A percentile compares a stretch with the other conserved stretches of the same genome.
phyloP scores from a whole-genome alignment of 306 rosid species.

The Citrullus colocynthis region DNA sequence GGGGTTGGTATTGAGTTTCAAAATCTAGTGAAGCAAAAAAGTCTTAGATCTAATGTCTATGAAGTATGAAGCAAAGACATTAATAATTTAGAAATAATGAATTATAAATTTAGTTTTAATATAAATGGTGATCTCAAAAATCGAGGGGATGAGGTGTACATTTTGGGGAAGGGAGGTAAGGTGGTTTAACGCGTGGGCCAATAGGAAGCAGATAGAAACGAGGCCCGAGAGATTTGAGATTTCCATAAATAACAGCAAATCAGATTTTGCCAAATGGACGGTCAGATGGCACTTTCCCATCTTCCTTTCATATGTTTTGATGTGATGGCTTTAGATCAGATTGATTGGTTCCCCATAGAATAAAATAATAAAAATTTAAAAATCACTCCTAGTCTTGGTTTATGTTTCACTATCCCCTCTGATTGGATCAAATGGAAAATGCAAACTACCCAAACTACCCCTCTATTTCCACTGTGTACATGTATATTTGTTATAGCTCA shows the following conservation, averaged over 20 bases:
- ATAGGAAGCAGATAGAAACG: neutral
- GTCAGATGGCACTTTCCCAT: neutral
- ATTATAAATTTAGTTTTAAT: neutral
- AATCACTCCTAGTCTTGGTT: neutral
- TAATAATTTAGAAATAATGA: neutral
- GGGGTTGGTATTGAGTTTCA: neutral
- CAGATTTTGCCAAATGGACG: constrained; percentile 1
- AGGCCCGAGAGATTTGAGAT: neutral
- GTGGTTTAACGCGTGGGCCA: neutral
- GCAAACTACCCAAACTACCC: neutral
- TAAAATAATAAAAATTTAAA: neutral
- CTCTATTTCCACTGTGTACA: neutral
- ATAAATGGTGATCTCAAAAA: neutral
- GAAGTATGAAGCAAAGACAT: neutral
- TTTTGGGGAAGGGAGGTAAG: neutral
- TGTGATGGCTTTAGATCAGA: neutral
- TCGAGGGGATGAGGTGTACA: neutral
- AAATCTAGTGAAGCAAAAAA: neutral
- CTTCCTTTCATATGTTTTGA: neutral
- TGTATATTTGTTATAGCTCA: neutral
- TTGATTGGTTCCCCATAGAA: neutral
- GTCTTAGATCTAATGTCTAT: neutral
- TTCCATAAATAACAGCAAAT: neutral
- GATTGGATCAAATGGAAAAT: neutral
- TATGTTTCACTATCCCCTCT: constrained; percentile 2